Conservation (phyloP, 805 yeast genomes). For the Kodamaea kaohsiungensis region DNA sequence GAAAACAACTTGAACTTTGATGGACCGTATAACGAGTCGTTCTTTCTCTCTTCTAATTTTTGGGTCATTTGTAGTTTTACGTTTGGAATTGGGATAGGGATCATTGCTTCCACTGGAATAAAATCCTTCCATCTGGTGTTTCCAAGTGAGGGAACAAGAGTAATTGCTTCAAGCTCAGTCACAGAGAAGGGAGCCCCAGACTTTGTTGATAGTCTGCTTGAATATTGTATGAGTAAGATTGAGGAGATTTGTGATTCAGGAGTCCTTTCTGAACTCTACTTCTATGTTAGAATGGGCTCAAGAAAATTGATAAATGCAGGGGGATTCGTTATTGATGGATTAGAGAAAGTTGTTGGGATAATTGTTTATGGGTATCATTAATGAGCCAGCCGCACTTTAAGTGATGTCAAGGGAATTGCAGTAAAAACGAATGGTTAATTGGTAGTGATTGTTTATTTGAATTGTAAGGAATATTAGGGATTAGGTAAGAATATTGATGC, state of each 20-base stretch:
- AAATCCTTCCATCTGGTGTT: neutral
- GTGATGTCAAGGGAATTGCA: neutral
- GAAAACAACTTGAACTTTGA: neutral
- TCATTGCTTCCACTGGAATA: constrained; percentile 6
- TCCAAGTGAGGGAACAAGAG: neutral
- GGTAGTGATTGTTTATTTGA: neutral
- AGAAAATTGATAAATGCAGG: constrained; percentile 4
- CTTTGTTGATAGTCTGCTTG: neutral
- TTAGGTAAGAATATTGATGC: neutral
- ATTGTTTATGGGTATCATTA: constrained; percentile 4
- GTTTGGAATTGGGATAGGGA: constrained; percentile 39
- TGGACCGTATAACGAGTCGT: neutral
- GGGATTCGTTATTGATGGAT: constrained; percentile 2
- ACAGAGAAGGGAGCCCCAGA: neutral
- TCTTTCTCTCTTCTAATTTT: constrained; percentile 7
- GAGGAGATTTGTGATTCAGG: constrained; percentile 2
- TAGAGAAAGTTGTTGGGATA: constrained; percentile 9
- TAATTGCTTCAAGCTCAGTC: neutral
- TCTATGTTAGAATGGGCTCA: neutral
- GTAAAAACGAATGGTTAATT: neutral
- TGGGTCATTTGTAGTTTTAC: constrained; percentile 36
- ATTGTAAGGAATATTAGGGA: neutral
- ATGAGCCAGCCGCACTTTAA: too few relatives aligned
- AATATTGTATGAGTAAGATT: neutral
- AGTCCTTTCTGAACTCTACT: neutral